These are phyloP conservation scores for Mycosphaerelloides madeirae DNA, from an alignment of 2,329 filamentous ascomycete species.

Conservation along the genomic window DNA sequence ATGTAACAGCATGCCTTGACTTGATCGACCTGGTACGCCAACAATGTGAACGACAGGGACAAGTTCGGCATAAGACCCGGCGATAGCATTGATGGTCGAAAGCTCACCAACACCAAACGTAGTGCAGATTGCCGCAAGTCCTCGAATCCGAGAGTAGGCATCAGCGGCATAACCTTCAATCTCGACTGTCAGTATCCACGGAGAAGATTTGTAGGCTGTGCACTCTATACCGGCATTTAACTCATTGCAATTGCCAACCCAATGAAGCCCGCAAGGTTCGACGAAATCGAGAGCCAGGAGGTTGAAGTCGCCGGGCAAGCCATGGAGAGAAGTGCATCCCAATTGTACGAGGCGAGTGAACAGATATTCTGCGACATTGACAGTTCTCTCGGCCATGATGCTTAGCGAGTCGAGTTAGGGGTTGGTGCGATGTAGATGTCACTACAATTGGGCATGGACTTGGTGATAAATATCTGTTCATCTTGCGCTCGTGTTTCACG, in stretches of 20 bases:
- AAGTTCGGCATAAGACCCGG: constrained; percentile 40
- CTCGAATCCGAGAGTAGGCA: constrained; percentile 53
- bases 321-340: constrained; percentile 39
- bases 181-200: too few species aligned
- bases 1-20: too few species aligned
- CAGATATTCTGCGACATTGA: constrained; percentile 40
- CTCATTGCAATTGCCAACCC: constrained; percentile 55
- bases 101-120: constrained; percentile 57
- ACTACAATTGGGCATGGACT: too few species aligned
- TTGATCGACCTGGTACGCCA: constrained; percentile 2
- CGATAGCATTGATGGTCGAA: constrained; percentile 42
- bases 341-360: constrained; percentile 41
- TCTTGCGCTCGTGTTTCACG: too few species aligned
- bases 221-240: constrained; percentile 54
- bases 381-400: too few species aligned
- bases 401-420: too few species aligned
- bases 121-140: constrained; percentile 49
- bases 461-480: too few species aligned
- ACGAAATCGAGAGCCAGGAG: constrained; percentile 42
- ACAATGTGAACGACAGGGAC: constrained; percentile 44
- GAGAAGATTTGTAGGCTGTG: too few species aligned
- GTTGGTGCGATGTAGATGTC: too few species aligned
- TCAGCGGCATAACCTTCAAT: constrained; percentile 58
- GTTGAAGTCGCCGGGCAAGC: constrained; percentile 45
- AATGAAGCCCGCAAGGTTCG: constrained; percentile 37